Conservation (phyloP, 139 green algal species). For the Micromonas pusilla region DNA sequence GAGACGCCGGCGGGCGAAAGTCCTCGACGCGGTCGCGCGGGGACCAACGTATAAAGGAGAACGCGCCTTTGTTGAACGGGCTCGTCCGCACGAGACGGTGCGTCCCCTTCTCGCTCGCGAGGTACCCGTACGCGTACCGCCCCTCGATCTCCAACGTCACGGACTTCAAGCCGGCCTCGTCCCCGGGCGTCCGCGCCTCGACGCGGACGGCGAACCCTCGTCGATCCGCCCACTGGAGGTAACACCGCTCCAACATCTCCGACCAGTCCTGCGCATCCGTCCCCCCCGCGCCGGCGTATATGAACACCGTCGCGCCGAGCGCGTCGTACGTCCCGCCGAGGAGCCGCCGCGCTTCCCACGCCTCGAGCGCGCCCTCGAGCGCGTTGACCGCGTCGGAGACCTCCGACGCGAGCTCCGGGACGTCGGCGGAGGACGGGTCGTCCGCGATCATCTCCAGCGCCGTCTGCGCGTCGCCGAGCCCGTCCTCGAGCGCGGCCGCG, state of each 20-base stretch:
- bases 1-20: too few species aligned
- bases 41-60: too few species aligned
- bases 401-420: not conserved
- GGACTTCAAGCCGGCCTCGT: conserved; percentile 85
- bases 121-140: conserved; percentile 60
- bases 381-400: not conserved
- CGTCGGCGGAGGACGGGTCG: not conserved
- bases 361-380: conserved; percentile 26
- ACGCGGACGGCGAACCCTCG: conserved; percentile 41
- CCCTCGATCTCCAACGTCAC: conserved; percentile 75
- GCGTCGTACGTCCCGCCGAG: conserved; percentile 59
- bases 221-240: conserved; percentile 67
- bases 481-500: conserved; percentile 35
- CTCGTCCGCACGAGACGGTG: conserved; percentile 87
- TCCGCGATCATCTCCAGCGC: conserved; percentile 50
- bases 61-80: conserved; percentile 82
- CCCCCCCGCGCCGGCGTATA: conserved; percentile 47
- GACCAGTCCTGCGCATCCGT: conserved; percentile 88
- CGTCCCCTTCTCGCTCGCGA: conserved; percentile 84
- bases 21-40: too few species aligned
- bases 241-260: conserved; percentile 91
- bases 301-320: not conserved
- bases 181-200: conserved; percentile 45
- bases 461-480: conserved; percentile 37
- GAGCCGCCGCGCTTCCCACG: conserved; percentile 57